Evolutionary conservation across 805 yeast species (phyloP), one percentile per base, ranked within the genome.

Genomic region (Tetrapisispora iriomotensis): DNA sequence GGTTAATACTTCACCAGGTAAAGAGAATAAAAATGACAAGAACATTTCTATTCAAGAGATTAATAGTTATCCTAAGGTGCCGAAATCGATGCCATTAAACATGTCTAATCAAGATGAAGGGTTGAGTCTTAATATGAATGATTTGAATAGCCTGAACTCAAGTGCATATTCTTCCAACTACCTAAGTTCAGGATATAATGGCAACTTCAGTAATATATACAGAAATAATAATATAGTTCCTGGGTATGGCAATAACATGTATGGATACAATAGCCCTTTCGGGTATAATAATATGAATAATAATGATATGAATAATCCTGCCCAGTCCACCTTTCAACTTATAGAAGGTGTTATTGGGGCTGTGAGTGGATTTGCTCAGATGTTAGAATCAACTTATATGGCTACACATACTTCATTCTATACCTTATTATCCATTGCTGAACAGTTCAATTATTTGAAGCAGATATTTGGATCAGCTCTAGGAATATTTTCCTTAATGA

Each of bases 341-440:
- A 84, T 92, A 29, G 98, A 90, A 55, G 77, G 87, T 43, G 71
- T 92, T 35, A 88, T 90, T 15, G 95, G 96, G 8, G 96, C 97
- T 0, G 87, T 90, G 31, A 94, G 94, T 2, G 96, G 98, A 8
- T 87, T 92, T 66, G 94, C 97, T 8, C 97, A 92, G 62, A 86
- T 92, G 95, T 69, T 92, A 29, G 98, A 92, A 60, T 88, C 95
- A 5, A 90, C 97, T 0, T 92, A 92, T 60, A 86, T 88, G 90
- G 97, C 98, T 1, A 90, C 98, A 0, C 96, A 92, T 61, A 82
- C 88, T 37, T 85, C 95, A 1, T 90, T 92, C 55, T 90, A 86
- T 68, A 94, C 97, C 10, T 84, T 90, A 88, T 74, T 92, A 32
- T 82, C 94, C 9, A 82, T 90, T 36, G 96, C 96, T 8, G 97